Percentiles rank a stretch among this genome's conserved stretches.
These are phyloP conservation scores for Pichia inconspicua DNA, from an alignment of 1,139 yeast species.

Conservation along the genomic window DNA sequence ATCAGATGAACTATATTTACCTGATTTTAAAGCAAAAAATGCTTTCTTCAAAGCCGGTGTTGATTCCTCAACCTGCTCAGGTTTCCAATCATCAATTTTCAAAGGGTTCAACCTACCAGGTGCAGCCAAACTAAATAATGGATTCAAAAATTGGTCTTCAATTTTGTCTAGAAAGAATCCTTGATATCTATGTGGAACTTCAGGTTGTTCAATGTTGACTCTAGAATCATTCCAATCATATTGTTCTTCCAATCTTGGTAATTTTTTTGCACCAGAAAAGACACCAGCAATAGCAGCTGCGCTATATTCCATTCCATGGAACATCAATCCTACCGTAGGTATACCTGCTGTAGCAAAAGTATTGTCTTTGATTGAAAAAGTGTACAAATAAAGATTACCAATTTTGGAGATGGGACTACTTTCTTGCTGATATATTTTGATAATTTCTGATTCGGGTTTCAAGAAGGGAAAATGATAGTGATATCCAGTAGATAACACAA, in stretches of 20 bases:
- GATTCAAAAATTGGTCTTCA: slow-evolving; percentile 16
- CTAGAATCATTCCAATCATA: slow-evolving; percentile 17
- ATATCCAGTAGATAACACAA: slow-evolving; percentile 43
- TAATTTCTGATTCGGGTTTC: slow-evolving; percentile 11
- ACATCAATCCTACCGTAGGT: slow-evolving; percentile 34
- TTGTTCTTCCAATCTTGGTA: slow-evolving; percentile 24
- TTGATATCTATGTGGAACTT: slow-evolving; percentile 16
- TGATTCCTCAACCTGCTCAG: slow-evolving; percentile 12
- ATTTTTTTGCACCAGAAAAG: slow-evolving; percentile 30
- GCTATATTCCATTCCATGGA: slow-evolving; percentile 37
- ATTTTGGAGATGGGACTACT: slow-evolving; percentile 27
- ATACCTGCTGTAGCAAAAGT: slow-evolving; percentile 38
- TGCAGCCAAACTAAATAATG: slow-evolving; percentile 12
- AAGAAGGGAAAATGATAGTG: slow-evolving; percentile 36
- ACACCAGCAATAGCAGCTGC: slow-evolving; percentile 46
- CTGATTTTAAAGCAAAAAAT: slow-evolving; percentile 8
- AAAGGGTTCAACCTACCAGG: slow-evolving; percentile 13
- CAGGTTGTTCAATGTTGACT: slow-evolving; percentile 14
- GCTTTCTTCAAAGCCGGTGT: slow-evolving; percentile 12
- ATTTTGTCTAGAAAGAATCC: slow-evolving; percentile 12
- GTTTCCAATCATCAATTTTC: slow-evolving; percentile 4
- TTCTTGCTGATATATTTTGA: slow-evolving; percentile 9
- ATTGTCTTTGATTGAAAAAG: slow-evolving; percentile 37
- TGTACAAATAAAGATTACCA: slow-evolving; percentile 28
- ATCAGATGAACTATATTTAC: slow-evolving; percentile 7